phyloP scores from a whole-genome alignment of 192 early-diverging fungal species.

The Dissophora ornata region DNA sequence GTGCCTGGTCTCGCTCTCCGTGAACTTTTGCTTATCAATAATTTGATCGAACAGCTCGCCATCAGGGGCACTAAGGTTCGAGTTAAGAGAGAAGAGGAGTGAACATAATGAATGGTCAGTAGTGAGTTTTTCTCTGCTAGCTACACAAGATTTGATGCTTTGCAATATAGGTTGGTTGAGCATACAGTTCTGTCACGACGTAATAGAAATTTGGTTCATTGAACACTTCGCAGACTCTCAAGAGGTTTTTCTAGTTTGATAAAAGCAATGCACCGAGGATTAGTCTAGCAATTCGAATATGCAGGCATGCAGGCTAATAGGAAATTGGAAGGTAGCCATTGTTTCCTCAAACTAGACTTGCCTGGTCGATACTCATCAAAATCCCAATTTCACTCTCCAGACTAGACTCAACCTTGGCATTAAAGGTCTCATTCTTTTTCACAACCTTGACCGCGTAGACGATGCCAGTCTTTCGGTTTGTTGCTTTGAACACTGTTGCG shows the following conservation, averaged over 20 bases:
- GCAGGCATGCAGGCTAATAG: too few relatives aligned
- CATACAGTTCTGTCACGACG: constrained; percentile 55
- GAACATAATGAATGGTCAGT: too few relatives aligned
- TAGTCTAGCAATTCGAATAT: too few relatives aligned
- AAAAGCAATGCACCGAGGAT: constrained; percentile 38
- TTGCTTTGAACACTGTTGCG: constrained; percentile 70
- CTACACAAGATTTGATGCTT: too few relatives aligned
- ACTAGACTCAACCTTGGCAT: constrained; percentile 73
- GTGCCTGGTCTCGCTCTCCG: constrained; percentile 80
- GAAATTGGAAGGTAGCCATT: too few relatives aligned
- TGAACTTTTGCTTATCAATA: constrained; percentile 74
- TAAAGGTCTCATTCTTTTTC: constrained; percentile 76
- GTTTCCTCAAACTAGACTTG: too few relatives aligned
- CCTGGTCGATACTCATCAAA: constrained; percentile 73
- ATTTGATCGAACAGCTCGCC: constrained; percentile 97
- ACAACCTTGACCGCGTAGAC: constrained; percentile 81
- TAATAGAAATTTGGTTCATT: constrained; percentile 24
- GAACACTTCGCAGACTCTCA: constrained; percentile 45
- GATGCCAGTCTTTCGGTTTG: constrained; percentile 61
- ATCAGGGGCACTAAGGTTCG: constrained; percentile 74
- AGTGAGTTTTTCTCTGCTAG: too few relatives aligned
- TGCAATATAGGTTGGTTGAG: too few relatives aligned
- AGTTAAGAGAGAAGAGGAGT: neutral
- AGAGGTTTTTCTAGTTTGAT: constrained; percentile 22
- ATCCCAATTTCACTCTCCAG: constrained; percentile 74